Evolutionary conservation across 2,329 filamentous ascomycete genomes (phyloP).

Genomic region (Phialophora verrucosa): DNA sequence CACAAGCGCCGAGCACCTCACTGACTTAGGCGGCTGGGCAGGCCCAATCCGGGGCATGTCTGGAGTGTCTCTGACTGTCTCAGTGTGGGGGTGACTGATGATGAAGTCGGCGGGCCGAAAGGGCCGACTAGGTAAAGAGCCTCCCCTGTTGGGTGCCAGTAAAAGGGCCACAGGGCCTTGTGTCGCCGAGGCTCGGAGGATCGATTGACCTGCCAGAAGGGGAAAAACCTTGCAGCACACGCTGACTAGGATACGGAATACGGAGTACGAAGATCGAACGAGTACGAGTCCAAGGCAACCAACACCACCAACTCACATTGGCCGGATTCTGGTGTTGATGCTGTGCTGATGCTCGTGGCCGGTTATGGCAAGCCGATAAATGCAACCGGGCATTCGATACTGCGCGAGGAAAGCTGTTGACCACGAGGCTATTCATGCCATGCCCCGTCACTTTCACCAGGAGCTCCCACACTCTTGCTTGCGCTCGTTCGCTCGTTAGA

Average conservation of each 20-base stretch:
- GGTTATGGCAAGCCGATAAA: background rate
- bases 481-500: background rate
- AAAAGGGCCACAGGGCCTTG: background rate
- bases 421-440: background rate
- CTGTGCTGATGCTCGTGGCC: background rate
- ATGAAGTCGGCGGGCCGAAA: background rate
- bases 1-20: background rate
- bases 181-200: background rate
- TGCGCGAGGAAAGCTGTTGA: background rate
- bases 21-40: background rate
- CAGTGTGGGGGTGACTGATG: background rate
- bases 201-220: background rate
- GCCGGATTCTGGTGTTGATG: background rate
- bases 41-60: too few species aligned
- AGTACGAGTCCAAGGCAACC: background rate
- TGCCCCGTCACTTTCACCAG: background rate
- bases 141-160: too few species aligned
- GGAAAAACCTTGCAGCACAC: too few species aligned
- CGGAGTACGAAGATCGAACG: background rate
- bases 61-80: background rate
- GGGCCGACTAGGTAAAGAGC: too few species aligned
- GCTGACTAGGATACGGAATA: background rate
- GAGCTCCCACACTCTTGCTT: background rate
- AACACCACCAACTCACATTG: background rate
- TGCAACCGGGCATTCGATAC: background rate